Percentiles rank a stretch among this genome's conserved stretches.
Conservation (phyloP, 768 basidiomycete genomes). For the Mycena chlorophos region DNA sequence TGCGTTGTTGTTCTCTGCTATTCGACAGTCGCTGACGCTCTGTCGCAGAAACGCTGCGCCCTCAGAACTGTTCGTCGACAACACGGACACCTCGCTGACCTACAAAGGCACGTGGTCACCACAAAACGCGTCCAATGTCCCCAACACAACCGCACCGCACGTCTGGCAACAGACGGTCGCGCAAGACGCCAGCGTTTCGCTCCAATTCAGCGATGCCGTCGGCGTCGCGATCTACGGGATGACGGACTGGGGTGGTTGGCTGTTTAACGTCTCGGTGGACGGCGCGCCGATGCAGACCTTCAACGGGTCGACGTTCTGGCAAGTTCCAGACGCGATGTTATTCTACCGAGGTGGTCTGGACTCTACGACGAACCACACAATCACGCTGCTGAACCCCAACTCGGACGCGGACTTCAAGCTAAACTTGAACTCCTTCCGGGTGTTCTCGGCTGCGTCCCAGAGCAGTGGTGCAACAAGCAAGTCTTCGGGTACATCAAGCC, state of each 20-base stretch:
- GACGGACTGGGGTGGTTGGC: constrained; percentile 15
- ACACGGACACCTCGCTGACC: constrained; percentile 7
- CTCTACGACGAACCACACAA: constrained; percentile 9
- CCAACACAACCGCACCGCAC: constrained; percentile 11
- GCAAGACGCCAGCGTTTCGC: not conserved
- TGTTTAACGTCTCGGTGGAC: constrained; percentile 6
- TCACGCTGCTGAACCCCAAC: constrained; percentile 9
- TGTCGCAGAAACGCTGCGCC: constrained; percentile 7
- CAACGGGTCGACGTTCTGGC: constrained; percentile 16
- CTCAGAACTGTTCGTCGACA: constrained; percentile 10
- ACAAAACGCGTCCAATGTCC: not conserved
- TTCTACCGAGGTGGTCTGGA: constrained; percentile 17
- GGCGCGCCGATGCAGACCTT: not conserved
- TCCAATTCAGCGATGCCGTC: constrained; percentile 6
- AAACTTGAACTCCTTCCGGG: constrained; percentile 10
- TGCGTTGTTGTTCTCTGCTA: not conserved
- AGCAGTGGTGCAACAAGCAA: too few species aligned
- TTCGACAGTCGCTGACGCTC: not conserved
- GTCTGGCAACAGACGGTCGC: constrained; percentile 1
- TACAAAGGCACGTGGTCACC: constrained; percentile 12
- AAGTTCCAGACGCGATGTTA: constrained; percentile 14
- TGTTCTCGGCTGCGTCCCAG: not conserved
- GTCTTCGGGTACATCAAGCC: not conserved
- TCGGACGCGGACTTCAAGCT: not conserved
- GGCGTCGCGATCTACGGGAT: constrained; percentile 5